Percentiles rank a stretch among this genome's conserved stretches.
phyloP scores from a whole-genome alignment of 78 protist genomes.

The slime mould (Dictyostelium discoideum) region DNA sequence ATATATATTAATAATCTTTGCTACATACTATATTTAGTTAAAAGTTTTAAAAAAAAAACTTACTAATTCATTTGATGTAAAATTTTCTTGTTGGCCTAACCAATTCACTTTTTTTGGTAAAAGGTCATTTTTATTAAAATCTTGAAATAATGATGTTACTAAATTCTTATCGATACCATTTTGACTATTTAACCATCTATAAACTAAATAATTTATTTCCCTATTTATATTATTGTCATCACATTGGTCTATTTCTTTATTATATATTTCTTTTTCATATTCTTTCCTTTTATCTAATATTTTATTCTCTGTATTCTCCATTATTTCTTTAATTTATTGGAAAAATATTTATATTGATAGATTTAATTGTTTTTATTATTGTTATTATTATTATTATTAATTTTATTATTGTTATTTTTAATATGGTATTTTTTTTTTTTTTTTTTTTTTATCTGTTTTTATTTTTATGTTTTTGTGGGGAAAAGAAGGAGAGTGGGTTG shows the following conservation, averaged over 20 bases:
- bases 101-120: slow-evolving; percentile 28
- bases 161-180: neutral
- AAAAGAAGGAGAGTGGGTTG: neutral
- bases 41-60: too few species aligned
- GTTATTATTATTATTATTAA: too few species aligned
- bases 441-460: neutral
- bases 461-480: neutral
- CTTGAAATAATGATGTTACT: neutral
- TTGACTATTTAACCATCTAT: slow-evolving; percentile 27
- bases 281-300: neutral
- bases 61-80: slow-evolving; percentile 45
- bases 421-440: too few species aligned
- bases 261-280: neutral
- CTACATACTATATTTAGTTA: too few species aligned
- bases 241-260: neutral
- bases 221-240: neutral
- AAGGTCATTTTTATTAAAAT: neutral
- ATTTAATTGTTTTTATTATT: too few species aligned
- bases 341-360: too few species aligned
- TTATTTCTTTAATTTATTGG: neutral
- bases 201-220: slow-evolving; percentile 30
- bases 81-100: slow-evolving; percentile 5
- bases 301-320: neutral
- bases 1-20: too few species aligned
- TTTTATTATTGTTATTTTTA: neutral